phyloP scores from a whole-genome alignment of 805 yeast genomes.

The Candida namnaoensis region DNA sequence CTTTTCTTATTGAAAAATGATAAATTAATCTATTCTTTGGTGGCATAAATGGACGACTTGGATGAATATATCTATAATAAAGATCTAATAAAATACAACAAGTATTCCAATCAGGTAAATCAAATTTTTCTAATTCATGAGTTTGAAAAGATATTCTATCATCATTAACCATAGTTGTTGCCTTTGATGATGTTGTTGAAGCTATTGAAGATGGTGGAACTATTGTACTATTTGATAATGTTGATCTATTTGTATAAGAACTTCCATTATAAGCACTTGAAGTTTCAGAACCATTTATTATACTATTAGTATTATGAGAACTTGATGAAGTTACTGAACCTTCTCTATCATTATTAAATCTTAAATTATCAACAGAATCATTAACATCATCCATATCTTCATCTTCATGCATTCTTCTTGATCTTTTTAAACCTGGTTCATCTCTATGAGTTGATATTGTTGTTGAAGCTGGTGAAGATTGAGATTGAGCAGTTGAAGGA shows the following conservation, averaged over 20 bases:
- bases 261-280: no score
- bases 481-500: constrained; percentile 3
- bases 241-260: background rate
- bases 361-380: no score
- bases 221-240: no score
- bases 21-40: constrained; percentile 22
- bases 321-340: no score
- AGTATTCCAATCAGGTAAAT: constrained; percentile 27
- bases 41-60: constrained; percentile 27
- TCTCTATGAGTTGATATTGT: background rate
- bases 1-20: constrained; percentile 21
- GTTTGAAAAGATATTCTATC: constrained; percentile 16
- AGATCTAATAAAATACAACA: constrained; percentile 25
- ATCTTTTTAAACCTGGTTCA: background rate
- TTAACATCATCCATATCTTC: background rate
- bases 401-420: background rate
- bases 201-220: background rate
- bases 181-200: background rate
- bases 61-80: constrained; percentile 32
- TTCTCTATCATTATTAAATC: no score
- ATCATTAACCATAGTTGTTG: background rate
- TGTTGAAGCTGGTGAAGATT: background rate
- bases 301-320: no score
- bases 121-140: constrained; percentile 20
- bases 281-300: no score